Percentiles rank a stretch among this genome's conserved stretches.
Conservation (phyloP, 345 rosid species). For the Ricinus communis region DNA sequence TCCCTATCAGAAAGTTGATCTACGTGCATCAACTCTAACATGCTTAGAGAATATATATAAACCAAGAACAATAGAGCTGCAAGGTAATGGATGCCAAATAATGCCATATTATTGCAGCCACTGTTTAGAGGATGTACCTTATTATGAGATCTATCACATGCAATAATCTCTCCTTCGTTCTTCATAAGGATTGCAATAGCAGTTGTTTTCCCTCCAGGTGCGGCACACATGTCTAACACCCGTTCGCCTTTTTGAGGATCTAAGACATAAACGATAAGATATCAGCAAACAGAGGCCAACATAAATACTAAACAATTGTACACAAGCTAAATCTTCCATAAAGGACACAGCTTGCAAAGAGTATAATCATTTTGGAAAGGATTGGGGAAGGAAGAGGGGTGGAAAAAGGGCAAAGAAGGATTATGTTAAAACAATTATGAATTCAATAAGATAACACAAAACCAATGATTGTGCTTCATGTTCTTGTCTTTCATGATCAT, state of each 20-base stretch:
- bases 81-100: constrained; percentile 1
- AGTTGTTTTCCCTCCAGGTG: constrained; percentile 98
- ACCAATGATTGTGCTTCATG: too few relatives aligned
- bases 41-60: background rate
- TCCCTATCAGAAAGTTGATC: background rate
- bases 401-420: background rate
- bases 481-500: too few relatives aligned
- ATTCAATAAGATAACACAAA: too few relatives aligned
- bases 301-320: background rate
- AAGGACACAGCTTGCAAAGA: too few relatives aligned
- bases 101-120: background rate
- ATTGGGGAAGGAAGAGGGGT: background rate
- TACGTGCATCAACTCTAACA: background rate
- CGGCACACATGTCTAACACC: constrained; percentile 97
- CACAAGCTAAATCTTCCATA: background rate
- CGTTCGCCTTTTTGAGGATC: constrained; percentile 97
- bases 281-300: background rate
- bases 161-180: constrained; percentile 89
- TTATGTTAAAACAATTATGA: background rate
- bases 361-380: too few relatives aligned
- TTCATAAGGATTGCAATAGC: constrained; percentile 88
- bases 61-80: background rate
- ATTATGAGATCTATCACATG: constrained; percentile 94
- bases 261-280: constrained; percentile 22
- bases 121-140: constrained; percentile 49